phyloP scores from a whole-genome alignment of 331 rosid species.

The Prunus yedoensis region DNA sequence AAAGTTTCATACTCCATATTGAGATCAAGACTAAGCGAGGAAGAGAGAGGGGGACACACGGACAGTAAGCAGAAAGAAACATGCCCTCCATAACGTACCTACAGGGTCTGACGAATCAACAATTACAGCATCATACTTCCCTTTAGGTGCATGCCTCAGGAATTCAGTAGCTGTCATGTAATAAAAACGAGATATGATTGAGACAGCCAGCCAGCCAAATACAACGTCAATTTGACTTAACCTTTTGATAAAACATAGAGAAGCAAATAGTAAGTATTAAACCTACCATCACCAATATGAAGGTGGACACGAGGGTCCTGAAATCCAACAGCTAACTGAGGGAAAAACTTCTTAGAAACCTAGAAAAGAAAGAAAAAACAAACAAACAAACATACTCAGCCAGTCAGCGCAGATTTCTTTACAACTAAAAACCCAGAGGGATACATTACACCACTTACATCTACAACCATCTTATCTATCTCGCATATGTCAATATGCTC shows the following conservation, averaged over 20 bases:
- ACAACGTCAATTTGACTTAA: slow-evolving; percentile 2
- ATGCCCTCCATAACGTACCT: slow-evolving; percentile 45
- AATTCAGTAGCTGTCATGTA: slow-evolving; percentile 71
- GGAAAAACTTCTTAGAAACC: slow-evolving; percentile 85
- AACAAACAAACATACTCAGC: slow-evolving; percentile 12
- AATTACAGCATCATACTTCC: slow-evolving; percentile 83
- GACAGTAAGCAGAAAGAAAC: not conserved
- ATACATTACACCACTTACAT: slow-evolving; percentile 52
- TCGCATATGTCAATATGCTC: slow-evolving; percentile 92
- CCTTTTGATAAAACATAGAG: slow-evolving; percentile 3
- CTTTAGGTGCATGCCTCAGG: slow-evolving; percentile 58
- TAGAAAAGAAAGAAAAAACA: slow-evolving; percentile 13
- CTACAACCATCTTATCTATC: slow-evolving; percentile 96
- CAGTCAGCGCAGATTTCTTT: not conserved
- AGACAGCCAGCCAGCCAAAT: slow-evolving; percentile 6
- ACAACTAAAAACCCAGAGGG: slow-evolving; percentile 2
- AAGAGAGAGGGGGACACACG: not conserved
- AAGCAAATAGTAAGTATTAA: slow-evolving; percentile 8
- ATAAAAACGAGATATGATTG: slow-evolving; percentile 13
- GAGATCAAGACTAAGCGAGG: not conserved
- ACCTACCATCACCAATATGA: slow-evolving; percentile 82
- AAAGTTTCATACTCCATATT: not conserved
- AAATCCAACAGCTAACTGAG: slow-evolving; percentile 85
- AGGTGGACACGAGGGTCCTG: slow-evolving; percentile 92
- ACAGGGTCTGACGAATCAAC: slow-evolving; percentile 99